Percentiles rank a stretch among this genome's conserved stretches.
These are phyloP conservation scores for Vaccinium macrocarpon DNA, from an alignment of 148 eudicot species.

Conservation along the genomic window DNA sequence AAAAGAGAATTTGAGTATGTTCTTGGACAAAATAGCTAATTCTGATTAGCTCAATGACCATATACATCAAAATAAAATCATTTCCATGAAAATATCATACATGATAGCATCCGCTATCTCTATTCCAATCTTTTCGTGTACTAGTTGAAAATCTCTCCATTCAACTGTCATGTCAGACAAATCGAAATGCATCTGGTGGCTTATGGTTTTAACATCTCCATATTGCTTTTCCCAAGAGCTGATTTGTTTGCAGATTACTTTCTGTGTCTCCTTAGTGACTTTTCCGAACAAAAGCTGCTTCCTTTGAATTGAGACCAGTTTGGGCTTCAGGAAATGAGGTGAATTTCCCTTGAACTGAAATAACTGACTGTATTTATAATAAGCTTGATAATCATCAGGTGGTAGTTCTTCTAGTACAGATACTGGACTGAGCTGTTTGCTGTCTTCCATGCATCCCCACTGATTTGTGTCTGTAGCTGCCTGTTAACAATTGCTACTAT, in stretches of 20 bases:
- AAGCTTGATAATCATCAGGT: conserved; percentile 14
- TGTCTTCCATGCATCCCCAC: neutral
- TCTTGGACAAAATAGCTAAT: neutral
- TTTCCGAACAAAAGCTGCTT: conserved; percentile 5
- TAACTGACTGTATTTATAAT: neutral
- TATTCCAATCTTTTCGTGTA: neutral
- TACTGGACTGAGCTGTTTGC: conserved; percentile 18
- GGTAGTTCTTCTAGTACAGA: conserved; percentile 18
- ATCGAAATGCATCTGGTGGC: neutral
- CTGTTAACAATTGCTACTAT: conserved; percentile 5
- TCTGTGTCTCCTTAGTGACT: conserved; percentile 10
- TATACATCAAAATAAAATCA: neutral
- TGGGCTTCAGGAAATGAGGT: neutral
- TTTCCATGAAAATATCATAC: neutral
- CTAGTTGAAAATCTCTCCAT: neutral
- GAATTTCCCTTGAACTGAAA: neutral
- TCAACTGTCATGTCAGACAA: neutral
- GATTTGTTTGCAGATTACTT: conserved; percentile 13
- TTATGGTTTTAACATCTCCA: conserved; percentile 3
- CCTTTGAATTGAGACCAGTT: conserved; percentile 1
- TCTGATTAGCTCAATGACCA: neutral
- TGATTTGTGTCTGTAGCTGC: neutral
- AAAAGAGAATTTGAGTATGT: neutral
- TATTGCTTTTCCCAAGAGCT: neutral
- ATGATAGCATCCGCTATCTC: conserved; percentile 14